Evolutionary conservation across 1,284 basidiomycete species (phyloP).

Genomic region (Malassezia sympodialis): DNA sequence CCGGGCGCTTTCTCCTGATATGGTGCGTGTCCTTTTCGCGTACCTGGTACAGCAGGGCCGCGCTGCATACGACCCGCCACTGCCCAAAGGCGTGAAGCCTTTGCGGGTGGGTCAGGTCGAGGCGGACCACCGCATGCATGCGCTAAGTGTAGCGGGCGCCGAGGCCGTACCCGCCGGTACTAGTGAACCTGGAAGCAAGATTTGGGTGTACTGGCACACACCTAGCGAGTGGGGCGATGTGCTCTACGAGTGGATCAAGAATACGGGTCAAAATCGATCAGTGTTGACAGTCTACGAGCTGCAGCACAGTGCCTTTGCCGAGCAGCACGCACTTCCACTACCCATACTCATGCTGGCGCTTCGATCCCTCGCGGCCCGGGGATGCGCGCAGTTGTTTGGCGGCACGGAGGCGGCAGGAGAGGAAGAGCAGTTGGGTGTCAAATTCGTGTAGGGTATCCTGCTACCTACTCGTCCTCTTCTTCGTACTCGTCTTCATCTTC

Average conservation of each 20-base stretch:
- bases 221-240: slow-evolving; percentile 53
- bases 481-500: slow-evolving; percentile 13
- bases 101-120: not conserved
- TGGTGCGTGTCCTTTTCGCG: slow-evolving; percentile 22
- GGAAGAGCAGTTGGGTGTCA: slow-evolving; percentile 12
- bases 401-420: not conserved
- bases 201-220: slow-evolving; percentile 52
- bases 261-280: slow-evolving; percentile 52
- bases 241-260: slow-evolving; percentile 53
- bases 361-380: not conserved
- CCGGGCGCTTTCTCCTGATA: slow-evolving; percentile 16
- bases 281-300: slow-evolving; percentile 56
- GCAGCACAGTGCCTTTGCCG: slow-evolving; percentile 51
- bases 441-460: slow-evolving; percentile 16
- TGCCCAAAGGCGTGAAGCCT: slow-evolving; percentile 4
- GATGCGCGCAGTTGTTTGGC: slow-evolving; percentile 15
- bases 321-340: slow-evolving; percentile 42
- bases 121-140: slow-evolving; percentile 6
- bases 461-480: slow-evolving; percentile 15
- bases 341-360: slow-evolving; percentile 8
- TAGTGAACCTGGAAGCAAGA: slow-evolving; percentile 18
- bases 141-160: slow-evolving; percentile 3
- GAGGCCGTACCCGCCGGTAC: not conserved
- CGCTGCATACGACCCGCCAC: slow-evolving; percentile 13
- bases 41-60: slow-evolving; percentile 29